Evolutionary conservation across 768 basidiomycete genomes (phyloP), one percentile per base, ranked within the genome.

Genomic region (Kwoniella botswanensis): DNA sequence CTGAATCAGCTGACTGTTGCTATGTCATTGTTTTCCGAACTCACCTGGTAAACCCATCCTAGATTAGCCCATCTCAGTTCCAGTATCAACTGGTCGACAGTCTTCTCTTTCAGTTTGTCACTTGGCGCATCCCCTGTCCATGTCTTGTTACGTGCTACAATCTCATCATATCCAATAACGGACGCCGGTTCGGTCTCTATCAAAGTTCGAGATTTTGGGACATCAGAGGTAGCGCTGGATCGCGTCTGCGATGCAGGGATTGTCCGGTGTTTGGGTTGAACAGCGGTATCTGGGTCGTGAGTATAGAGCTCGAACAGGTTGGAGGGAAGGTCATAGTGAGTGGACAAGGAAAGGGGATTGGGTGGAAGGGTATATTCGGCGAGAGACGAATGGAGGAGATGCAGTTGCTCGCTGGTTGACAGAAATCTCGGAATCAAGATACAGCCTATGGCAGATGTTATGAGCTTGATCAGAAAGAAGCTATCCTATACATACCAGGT

Each of bases 1-100:
- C n/a, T 44, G 52, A 21, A 61, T 58, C 4, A 24, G 35, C 56
- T 59, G 50, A 35, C 22, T 17, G 67, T 53, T 13, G 35, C 18
- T 10, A 42, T 43, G 52, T 26, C 44, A 15, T 24, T 13, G 22
- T 44, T 53, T 29, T 21, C 3, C 21, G 3, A 2, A 76, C 83
- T 53, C 53, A 85, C 85, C 72, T 85, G 93, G 83, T 99, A 99
- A 63, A 88, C 92, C 89, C 92, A 92, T 11, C 96, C 96, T 60
- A 99, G 91, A 77, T 96, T 98, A 1, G 93, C 91, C 96, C 96
- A 99, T 59, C 96, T 88, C 59, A 99, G 82, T 81, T 92, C 94
- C 5, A 86, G 86, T 17, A 95, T 76, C 15, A 98, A 87, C 29
- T 87, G 84, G 0, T 88, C 88, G 1, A 88, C 85, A 2, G 83